Evolutionary conservation across 2,329 filamentous ascomycete species (phyloP), one percentile per base, ranked within the genome.

Genomic region (Chaetomium sp.): DNA sequence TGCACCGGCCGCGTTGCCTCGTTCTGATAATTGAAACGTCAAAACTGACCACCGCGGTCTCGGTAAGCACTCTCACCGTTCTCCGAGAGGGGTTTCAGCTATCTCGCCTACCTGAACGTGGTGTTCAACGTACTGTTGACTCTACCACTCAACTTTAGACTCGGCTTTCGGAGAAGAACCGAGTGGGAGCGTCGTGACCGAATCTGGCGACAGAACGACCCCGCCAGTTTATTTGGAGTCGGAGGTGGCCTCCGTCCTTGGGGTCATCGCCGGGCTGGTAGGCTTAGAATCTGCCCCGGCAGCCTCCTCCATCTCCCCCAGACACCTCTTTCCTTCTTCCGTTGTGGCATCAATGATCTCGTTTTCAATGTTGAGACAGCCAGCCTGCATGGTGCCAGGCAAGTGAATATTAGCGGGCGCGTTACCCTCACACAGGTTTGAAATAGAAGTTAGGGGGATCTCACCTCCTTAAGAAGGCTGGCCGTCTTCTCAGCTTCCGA

Each of bases 331-430:
- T n/a, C 35, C 54, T 21, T 56, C 54, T 56, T 56, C 54, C n/a
- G 54, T 56, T 38, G 54, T 56, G 31, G 54, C 54, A 38, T 56
- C 54, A 33, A 56, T 23, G n/a, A 56, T 56, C n/a, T 42, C 54
- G n/a, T 38, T 29, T 56, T 56, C 54, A 38, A 56, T 56, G 8
- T 33, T 56, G 4, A 56, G 54, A 42, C 54, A 56, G 3, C 54
- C 31, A 42, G 54, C 54, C 54, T 56, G 19, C 4, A 38, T 6
- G 6, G 5, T 4, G n/a, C 10, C n/a, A 13, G 13, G 54, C 12
- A 42, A 13, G 21, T 6, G 23, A 33, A 16, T n/a, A 33, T 55
- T 13, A 55, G 51, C 51, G 16, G 27, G 3, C 51, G 16, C 21
- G 6, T 55, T 13, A 2, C 27, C 19, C 13, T 19, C 25, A 23